A percentile compares a stretch with the other conserved stretches of the same genome.
Conservation (phyloP, 2,329 filamentous ascomycete species). For the Chrysoporthe puriensis region DNA sequence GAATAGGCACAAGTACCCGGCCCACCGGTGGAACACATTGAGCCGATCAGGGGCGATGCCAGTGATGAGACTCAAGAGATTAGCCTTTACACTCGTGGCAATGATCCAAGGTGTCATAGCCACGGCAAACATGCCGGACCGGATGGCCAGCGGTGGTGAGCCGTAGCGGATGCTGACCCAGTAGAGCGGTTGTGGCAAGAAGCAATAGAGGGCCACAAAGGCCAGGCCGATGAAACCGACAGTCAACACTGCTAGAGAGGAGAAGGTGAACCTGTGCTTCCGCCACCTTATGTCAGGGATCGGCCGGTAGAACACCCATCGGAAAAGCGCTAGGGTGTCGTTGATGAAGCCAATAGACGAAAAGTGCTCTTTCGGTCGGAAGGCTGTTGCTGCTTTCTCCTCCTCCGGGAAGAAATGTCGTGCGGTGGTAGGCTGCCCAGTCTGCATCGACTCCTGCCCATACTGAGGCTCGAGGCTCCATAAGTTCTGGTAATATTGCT, state of each 20-base stretch:
- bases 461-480: constrained; percentile 58
- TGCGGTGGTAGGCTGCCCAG: constrained; percentile 43
- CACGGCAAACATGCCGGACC: constrained; percentile 89
- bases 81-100: constrained; percentile 87
- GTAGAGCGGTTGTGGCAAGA: constrained; percentile 85
- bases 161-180: constrained; percentile 86
- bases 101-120: constrained; percentile 93
- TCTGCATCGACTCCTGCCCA: constrained; percentile 32
- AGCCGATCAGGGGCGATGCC: constrained; percentile 91
- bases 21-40: constrained; percentile 92
- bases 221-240: constrained; percentile 69
- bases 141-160: constrained; percentile 84
- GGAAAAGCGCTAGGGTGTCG: constrained; percentile 77
- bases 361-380: constrained; percentile 70
- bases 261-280: constrained; percentile 75
- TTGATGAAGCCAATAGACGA: constrained; percentile 77
- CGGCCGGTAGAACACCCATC: constrained; percentile 88
- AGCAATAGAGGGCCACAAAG: constrained; percentile 81
- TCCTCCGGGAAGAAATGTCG: constrained; percentile 76
- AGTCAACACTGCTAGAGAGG: constrained; percentile 73
- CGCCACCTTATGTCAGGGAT: constrained; percentile 74
- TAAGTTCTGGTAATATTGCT: constrained; percentile 63
- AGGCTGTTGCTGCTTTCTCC: constrained; percentile 59
- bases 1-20: constrained; percentile 82
- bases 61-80: constrained; percentile 80